These are phyloP conservation scores for Colletotrichum trifolii DNA, from an alignment of 2,329 filamentous ascomycete species.

Conservation along the genomic window DNA sequence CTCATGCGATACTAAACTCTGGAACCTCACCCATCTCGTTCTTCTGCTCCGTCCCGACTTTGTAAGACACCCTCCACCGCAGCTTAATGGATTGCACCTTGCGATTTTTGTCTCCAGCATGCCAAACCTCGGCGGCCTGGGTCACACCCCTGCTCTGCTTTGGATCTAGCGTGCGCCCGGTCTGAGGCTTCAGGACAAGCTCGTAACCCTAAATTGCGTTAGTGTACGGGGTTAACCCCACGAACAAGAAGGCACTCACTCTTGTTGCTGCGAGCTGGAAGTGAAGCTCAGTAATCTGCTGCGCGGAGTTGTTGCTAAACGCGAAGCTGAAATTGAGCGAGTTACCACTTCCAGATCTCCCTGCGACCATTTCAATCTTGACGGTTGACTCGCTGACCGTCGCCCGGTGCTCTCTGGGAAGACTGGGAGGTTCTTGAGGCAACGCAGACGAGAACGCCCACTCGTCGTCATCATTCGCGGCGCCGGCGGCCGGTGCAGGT, in stretches of 20 bases:
- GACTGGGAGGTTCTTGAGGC: conserved; percentile 65
- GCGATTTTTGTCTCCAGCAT: conserved; percentile 73
- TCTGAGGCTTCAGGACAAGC: conserved; percentile 86
- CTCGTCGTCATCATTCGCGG: conserved; percentile 80
- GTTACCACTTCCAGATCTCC: conserved; percentile 64
- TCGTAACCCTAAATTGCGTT: conserved; percentile 73
- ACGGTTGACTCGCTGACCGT: conserved; percentile 77
- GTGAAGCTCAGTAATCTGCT: conserved; percentile 81
- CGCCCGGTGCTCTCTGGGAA: conserved; percentile 71
- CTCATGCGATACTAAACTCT: conserved; percentile 77
- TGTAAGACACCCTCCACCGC: conserved; percentile 88
- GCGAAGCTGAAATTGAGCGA: conserved; percentile 77
- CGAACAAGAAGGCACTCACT: conserved; percentile 59
- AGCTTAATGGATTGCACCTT: conserved; percentile 88
- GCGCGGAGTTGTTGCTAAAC: conserved; percentile 84
- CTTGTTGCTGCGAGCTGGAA: conserved; percentile 96
- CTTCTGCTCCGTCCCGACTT: conserved; percentile 71
- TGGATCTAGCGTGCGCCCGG: conserved; percentile 79
- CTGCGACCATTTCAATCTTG: conserved; percentile 78
- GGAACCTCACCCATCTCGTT: conserved; percentile 89
- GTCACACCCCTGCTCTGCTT: conserved; percentile 80
- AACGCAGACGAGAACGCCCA: conserved; percentile 94
- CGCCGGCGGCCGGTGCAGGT: conserved; percentile 42
- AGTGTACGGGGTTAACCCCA: conserved; percentile 15
- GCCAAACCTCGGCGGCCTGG: conserved; percentile 80